Percentiles rank a stretch among this genome's conserved stretches.
Conservation (phyloP, 2,329 filamentous ascomycete species). For the Verticillium zaregamsianum region DNA sequence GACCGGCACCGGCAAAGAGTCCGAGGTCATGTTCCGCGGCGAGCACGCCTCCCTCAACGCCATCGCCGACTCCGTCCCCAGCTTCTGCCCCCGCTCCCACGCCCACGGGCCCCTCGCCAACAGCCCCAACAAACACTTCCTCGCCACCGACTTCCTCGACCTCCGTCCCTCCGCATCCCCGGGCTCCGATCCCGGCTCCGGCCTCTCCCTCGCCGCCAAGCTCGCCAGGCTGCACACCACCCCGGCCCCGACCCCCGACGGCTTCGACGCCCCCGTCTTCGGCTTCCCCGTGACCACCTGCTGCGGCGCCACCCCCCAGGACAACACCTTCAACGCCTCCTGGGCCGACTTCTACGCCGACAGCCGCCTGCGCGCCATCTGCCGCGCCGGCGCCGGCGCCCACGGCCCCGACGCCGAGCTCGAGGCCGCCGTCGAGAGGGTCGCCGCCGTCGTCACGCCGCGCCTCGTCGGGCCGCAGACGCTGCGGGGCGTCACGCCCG, state of each 20-base stretch:
- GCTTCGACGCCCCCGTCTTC: conserved; percentile 59
- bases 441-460: conserved; percentile 64
- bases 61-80: conserved; percentile 67
- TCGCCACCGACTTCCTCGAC: conserved; percentile 78
- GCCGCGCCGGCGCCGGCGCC: conserved; percentile 49
- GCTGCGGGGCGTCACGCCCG: conserved; percentile 64
- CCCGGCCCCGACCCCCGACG: conserved; percentile 61
- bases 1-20: conserved; percentile 54
- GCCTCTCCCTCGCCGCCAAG: conserved; percentile 65
- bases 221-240: conserved; percentile 75
- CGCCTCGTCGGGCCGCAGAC: conserved; percentile 66
- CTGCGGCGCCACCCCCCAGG: conserved; percentile 79
- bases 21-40: conserved; percentile 69
- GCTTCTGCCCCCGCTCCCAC: conserved; percentile 71
- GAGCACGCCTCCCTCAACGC: conserved; percentile 83
- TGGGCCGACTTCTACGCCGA: conserved; percentile 89
- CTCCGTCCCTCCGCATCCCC: conserved; percentile 40
- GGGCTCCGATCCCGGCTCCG: conserved; percentile 28
- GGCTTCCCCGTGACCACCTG: conserved; percentile 84
- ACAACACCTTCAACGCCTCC: conserved; percentile 66
- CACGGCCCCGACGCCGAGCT: conserved; percentile 65
- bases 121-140: conserved; percentile 48
- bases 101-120: conserved; percentile 61
- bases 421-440: conserved; percentile 57
- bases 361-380: conserved; percentile 64